Evolutionary conservation across 345 rosid species (phyloP).

Genomic region (Triadica sebifera): DNA sequence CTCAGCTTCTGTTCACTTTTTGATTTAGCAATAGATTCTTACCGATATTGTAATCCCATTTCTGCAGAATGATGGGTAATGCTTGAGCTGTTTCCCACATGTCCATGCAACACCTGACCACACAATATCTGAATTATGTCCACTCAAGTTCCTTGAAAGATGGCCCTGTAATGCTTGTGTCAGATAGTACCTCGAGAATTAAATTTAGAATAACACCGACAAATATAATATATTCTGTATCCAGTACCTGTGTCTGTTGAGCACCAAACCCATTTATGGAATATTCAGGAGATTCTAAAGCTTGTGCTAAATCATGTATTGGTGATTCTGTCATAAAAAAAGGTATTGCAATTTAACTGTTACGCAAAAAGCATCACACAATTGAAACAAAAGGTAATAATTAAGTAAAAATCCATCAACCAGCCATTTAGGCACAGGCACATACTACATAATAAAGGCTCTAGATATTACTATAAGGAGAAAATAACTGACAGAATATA

Average conservation of each 20-base stretch:
- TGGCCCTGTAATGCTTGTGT: conserved; percentile 42
- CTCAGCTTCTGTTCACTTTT: neutral
- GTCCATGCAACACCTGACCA: conserved; percentile 89
- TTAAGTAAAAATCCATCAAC: neutral
- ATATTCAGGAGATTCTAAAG: conserved; percentile 44
- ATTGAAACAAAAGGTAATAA: neutral
- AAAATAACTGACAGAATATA: conserved; percentile 1
- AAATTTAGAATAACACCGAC: conserved; percentile 9
- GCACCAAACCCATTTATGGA: conserved; percentile 41
- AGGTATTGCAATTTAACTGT: neutral
- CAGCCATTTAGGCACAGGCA: neutral
- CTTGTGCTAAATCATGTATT: conserved; percentile 44
- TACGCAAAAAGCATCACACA: neutral
- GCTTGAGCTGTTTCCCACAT: conserved; percentile 92
- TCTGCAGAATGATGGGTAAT: conserved; percentile 81
- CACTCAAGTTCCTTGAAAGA: conserved; percentile 47
- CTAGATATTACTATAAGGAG: neutral
- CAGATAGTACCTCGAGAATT: conserved; percentile 18
- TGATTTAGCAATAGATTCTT: conserved; percentile 28
- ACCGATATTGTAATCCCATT: conserved; percentile 81
- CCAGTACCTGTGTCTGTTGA: conserved; percentile 42
- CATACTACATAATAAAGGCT: neutral
- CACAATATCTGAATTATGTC: conserved; percentile 62
- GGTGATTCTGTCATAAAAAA: conserved; percentile 49
- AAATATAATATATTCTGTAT: conserved; percentile 33